Evolutionary conservation across 371 early-diverging fungal species (phyloP).

Genomic region (Syncephalastrum sp.): DNA sequence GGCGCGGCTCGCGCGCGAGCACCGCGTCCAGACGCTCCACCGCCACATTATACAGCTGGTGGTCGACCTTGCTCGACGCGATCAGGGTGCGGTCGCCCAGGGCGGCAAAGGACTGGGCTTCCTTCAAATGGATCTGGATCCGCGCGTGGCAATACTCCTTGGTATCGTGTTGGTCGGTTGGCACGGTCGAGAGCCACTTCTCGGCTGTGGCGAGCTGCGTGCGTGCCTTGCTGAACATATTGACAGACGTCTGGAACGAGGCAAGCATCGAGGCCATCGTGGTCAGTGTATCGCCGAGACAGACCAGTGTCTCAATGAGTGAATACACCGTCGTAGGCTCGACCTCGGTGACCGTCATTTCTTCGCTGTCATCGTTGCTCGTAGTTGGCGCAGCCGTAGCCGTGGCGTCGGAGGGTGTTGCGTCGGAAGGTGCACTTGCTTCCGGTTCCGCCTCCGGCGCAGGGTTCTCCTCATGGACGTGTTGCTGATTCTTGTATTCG

Average conservation of each 20-base stretch:
- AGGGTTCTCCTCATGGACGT: constrained; percentile 1
- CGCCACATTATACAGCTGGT: constrained; percentile 37
- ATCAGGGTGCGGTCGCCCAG: constrained; percentile 57
- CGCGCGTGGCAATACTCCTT: constrained; percentile 29
- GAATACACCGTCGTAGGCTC: constrained; percentile 43
- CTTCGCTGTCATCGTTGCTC: constrained; percentile 3
- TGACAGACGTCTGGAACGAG: constrained; percentile 31
- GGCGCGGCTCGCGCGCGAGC: constrained; percentile 41
- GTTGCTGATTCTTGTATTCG: constrained; percentile 26
- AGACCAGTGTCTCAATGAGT: constrained; percentile 40
- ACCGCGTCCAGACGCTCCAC: constrained; percentile 52
- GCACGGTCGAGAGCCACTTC: constrained; percentile 25
- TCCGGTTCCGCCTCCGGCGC: constrained; percentile 1
- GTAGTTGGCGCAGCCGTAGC: not conserved
- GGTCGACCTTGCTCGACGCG: constrained; percentile 48
- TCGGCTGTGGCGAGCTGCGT: constrained; percentile 36
- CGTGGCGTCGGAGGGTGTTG: not conserved
- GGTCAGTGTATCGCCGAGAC: constrained; percentile 40
- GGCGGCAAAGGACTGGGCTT: constrained; percentile 53
- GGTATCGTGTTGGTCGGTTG: constrained; percentile 19
- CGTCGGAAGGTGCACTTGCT: not conserved
- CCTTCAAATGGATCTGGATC: constrained; percentile 53
- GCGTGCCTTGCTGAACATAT: constrained; percentile 37
- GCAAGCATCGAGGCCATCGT: constrained; percentile 53
- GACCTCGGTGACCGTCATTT: constrained; percentile 40